A percentile compares a stretch with the other conserved stretches of the same genome.
These are phyloP conservation scores for Penicillium malachiteum DNA, from an alignment of 495 filamentous ascomycete species.

Conservation along the genomic window DNA sequence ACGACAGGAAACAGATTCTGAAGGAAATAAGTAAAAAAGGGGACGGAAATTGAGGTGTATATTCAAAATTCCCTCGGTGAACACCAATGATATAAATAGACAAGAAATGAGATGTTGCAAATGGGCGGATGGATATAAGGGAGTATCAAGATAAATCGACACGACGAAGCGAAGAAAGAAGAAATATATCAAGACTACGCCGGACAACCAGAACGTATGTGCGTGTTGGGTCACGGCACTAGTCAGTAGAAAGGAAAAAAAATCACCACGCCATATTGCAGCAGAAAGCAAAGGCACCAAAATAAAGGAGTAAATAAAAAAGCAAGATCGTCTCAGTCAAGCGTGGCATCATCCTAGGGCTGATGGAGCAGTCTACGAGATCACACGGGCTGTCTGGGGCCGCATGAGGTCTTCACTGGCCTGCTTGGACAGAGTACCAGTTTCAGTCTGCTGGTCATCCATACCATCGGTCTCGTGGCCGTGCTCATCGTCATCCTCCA, in stretches of 20 bases:
- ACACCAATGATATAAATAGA: constrained; percentile 19
- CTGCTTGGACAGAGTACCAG: constrained; percentile 45
- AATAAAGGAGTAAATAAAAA: constrained; percentile 27
- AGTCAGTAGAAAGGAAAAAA: constrained; percentile 19
- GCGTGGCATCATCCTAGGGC: constrained; percentile 36
- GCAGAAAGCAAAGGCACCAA: constrained; percentile 15
- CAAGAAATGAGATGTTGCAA: constrained; percentile 18
- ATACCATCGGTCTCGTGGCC: constrained; percentile 45
- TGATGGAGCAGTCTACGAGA: constrained; percentile 32
- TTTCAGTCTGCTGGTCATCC: constrained; percentile 43
- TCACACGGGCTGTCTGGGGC: constrained; percentile 33
- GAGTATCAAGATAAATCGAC: constrained; percentile 38
- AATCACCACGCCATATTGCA: constrained; percentile 24
- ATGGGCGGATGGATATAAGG: constrained; percentile 27
- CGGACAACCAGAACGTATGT: constrained; percentile 23
- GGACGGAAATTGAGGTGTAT: constrained; percentile 18
- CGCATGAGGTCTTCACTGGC: constrained; percentile 46
- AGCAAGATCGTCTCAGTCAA: constrained; percentile 40
- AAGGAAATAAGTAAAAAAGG: constrained; percentile 16
- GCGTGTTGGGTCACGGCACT: constrained; percentile 21
- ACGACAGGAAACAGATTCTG: constrained; percentile 18
- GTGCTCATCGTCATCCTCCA: constrained; percentile 77
- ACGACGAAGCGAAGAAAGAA: constrained; percentile 31
- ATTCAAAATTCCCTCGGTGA: constrained; percentile 1
- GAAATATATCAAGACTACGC: constrained; percentile 26